Conservation (phyloP, 495 filamentous ascomycete species). For the Evernia prunastri region DNA sequence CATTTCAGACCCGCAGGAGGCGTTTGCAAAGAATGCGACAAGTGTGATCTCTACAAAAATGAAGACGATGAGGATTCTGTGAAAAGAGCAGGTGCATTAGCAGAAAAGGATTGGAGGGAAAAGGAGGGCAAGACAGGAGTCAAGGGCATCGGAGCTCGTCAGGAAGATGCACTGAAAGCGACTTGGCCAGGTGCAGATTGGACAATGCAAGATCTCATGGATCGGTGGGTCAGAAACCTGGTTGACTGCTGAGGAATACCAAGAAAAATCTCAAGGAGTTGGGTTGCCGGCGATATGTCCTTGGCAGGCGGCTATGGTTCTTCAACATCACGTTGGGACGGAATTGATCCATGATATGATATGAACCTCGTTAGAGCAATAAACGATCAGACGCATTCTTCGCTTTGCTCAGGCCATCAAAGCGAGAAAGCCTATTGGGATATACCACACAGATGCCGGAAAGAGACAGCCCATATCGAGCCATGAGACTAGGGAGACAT, state of each 20-base stretch:
- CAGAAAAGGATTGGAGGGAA: constrained; percentile 74
- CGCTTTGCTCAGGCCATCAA: background rate
- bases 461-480: background rate
- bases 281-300: background rate
- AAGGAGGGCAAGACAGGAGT: constrained; percentile 45
- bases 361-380: background rate
- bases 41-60: constrained; percentile 81
- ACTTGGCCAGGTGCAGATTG: constrained; percentile 38
- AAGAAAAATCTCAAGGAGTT: background rate
- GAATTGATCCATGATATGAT: background rate
- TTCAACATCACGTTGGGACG: background rate
- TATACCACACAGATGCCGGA: background rate
- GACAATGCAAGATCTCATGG: constrained; percentile 40
- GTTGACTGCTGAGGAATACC: constrained; percentile 12
- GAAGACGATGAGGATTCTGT: constrained; percentile 81
- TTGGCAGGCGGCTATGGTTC: background rate
- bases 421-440: background rate
- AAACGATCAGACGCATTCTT: background rate
- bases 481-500: background rate
- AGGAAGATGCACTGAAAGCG: constrained; percentile 23
- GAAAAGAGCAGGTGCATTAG: constrained; percentile 64
- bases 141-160: constrained; percentile 14
- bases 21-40: constrained; percentile 68
- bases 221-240: constrained; percentile 41
- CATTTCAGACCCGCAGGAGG: constrained; percentile 78